These are phyloP conservation scores for Clathrus columnatus DNA, from an alignment of 768 basidiomycete species.

Conservation along the genomic window DNA sequence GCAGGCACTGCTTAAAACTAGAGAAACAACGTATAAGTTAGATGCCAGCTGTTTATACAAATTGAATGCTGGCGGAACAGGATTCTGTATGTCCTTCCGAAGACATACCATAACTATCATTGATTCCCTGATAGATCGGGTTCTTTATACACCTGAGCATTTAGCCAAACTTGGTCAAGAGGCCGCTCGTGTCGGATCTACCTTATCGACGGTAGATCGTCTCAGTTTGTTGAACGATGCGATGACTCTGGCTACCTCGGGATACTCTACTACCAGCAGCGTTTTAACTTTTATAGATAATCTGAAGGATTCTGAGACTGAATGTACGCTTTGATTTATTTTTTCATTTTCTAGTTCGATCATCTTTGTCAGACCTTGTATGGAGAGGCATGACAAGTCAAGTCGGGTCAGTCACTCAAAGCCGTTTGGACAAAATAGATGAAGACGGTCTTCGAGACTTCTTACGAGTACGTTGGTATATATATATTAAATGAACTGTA, in stretches of 20 bases:
- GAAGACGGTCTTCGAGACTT: conserved; percentile 50
- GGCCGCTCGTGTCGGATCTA: conserved; percentile 54
- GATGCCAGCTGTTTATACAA: conserved; percentile 77
- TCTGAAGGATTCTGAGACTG: conserved; percentile 65
- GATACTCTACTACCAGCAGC: conserved; percentile 67
- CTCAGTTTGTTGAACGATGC: conserved; percentile 85
- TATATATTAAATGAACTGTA: too few relatives aligned
- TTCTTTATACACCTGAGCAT: conserved; percentile 75
- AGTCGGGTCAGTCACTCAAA: conserved; percentile 51
- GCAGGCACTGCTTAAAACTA: conserved; percentile 52
- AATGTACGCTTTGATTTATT: conserved; percentile 38
- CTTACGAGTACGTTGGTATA: conserved; percentile 52
- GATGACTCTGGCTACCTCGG: conserved; percentile 72
- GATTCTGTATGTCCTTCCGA: conserved; percentile 60
- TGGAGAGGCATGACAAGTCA: conserved; percentile 63
- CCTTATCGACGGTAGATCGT: conserved; percentile 76
- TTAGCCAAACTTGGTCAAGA: conserved; percentile 71
- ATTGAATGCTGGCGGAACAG: conserved; percentile 80
- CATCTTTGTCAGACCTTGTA: conserved; percentile 51
- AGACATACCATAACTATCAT: background rate
- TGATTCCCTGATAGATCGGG: conserved; percentile 50
- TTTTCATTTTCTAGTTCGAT: conserved; percentile 10
- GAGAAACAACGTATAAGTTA: conserved; percentile 61
- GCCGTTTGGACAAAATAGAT: conserved; percentile 72
- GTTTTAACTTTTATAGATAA: conserved; percentile 64